phyloP scores from a whole-genome alignment of 1,284 basidiomycete species.

The Leccinum pachyderme region DNA sequence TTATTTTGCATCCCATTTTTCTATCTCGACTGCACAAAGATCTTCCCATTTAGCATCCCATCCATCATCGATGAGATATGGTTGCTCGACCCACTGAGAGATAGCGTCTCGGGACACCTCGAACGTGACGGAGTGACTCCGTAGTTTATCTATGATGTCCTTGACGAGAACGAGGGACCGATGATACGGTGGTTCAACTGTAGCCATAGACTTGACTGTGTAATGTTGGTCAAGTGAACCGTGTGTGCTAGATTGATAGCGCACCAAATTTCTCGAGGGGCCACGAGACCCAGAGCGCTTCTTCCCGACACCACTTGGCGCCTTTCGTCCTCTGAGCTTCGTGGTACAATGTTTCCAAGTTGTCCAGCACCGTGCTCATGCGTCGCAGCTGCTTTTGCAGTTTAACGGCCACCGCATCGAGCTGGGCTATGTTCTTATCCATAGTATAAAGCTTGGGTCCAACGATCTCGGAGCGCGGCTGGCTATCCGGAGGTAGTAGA shows the following conservation, averaged over 20 bases:
- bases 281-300: conserved; percentile 79
- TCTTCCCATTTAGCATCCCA: conserved; percentile 77
- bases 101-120: conserved; percentile 62
- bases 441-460: conserved; percentile 62
- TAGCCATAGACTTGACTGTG: conserved; percentile 55
- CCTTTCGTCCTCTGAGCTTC: conserved; percentile 72
- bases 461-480: conserved; percentile 56
- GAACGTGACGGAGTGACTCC: conserved; percentile 64
- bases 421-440: conserved; percentile 58
- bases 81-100: conserved; percentile 63
- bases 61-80: conserved; percentile 58
- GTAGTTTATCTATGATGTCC: conserved; percentile 55
- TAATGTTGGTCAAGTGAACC: background rate
- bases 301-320: conserved; percentile 60
- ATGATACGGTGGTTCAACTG: conserved; percentile 62
- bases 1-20: conserved; percentile 55
- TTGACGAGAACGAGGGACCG: conserved; percentile 60
- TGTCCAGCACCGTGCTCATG: conserved; percentile 60
- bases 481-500: conserved; percentile 46
- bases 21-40: conserved; percentile 68
- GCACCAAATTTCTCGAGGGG: conserved; percentile 72
- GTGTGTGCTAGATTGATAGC: conserved; percentile 4
- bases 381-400: conserved; percentile 71
- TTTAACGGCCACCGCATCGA: conserved; percentile 60
- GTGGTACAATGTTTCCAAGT: conserved; percentile 56